phyloP scores from a whole-genome alignment of 2,329 filamentous ascomycete genomes.

The Paracamarosporium sp. region DNA sequence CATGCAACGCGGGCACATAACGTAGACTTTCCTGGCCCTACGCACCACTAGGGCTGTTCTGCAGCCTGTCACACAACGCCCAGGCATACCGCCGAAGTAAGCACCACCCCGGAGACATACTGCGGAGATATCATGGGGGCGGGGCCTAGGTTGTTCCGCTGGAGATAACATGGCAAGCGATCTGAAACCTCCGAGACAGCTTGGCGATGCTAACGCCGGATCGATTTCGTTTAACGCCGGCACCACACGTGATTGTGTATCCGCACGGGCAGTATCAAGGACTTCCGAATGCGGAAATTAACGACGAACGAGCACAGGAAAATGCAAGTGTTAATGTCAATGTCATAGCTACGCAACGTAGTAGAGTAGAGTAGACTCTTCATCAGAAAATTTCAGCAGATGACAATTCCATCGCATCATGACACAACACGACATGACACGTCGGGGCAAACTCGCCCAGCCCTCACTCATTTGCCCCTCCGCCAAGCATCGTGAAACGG shows the following conservation, averaged over 20 bases:
- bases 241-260: background rate
- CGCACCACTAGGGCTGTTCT: background rate
- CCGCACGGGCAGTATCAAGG: too few relatives aligned
- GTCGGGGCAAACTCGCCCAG: background rate
- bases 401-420: too few relatives aligned
- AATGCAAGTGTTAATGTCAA: too few relatives aligned
- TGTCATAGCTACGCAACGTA: too few relatives aligned
- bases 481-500: conserved; percentile 5
- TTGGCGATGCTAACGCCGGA: background rate
- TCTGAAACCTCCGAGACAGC: background rate
- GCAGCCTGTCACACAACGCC: background rate
- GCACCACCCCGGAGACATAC: background rate
- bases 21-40: too few relatives aligned
- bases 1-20: too few relatives aligned
- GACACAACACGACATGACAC: too few relatives aligned
- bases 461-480: background rate
- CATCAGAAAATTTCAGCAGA: too few relatives aligned
- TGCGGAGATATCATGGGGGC: background rate
- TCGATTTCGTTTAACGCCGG: background rate
- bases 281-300: too few relatives aligned
- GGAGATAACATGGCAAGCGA: background rate
- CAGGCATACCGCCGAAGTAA: background rate
- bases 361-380: too few relatives aligned
- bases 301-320: too few relatives aligned
- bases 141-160: background rate